These are phyloP conservation scores for Paramarasmius palmivorus DNA, from an alignment of 1,284 basidiomycete genomes.

Conservation along the genomic window DNA sequence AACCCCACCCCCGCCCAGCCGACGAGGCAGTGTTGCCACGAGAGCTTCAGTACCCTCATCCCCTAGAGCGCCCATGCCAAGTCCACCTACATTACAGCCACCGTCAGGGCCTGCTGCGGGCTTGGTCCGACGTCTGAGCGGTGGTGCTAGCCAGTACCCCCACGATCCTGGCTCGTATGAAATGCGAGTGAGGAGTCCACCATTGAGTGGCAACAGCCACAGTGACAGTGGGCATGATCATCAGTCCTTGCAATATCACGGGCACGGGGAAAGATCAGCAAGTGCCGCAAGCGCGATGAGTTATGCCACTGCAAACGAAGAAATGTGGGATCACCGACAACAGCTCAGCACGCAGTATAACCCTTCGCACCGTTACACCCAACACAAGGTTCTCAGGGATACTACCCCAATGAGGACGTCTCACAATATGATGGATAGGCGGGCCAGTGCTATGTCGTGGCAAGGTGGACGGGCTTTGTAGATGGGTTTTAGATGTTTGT, in stretches of 20 bases:
- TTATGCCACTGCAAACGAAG: conserved; percentile 45
- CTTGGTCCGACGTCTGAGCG: conserved; percentile 15
- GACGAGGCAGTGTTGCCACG: background rate
- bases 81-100: conserved; percentile 3
- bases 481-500: background rate
- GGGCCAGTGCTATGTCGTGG: conserved; percentile 39
- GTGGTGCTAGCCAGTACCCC: conserved; percentile 2
- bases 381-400: conserved; percentile 7
- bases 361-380: background rate
- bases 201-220: conserved; percentile 22
- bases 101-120: conserved; percentile 10
- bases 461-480: conserved; percentile 41
- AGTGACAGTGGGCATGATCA: conserved; percentile 12
- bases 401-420: conserved; percentile 1
- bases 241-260: background rate
- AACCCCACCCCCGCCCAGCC: background rate
- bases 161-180: conserved; percentile 43
- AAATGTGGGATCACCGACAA: conserved; percentile 22
- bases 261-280: conserved; percentile 29
- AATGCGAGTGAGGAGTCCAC: conserved; percentile 49
- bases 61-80: background rate
- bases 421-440: conserved; percentile 22
- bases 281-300: conserved; percentile 42
- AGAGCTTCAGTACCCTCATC: background rate
- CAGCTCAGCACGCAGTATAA: conserved; percentile 2